Conservation (phyloP, 1,139 yeast genomes). For the Zhuliangozyma blackwelliae region DNA sequence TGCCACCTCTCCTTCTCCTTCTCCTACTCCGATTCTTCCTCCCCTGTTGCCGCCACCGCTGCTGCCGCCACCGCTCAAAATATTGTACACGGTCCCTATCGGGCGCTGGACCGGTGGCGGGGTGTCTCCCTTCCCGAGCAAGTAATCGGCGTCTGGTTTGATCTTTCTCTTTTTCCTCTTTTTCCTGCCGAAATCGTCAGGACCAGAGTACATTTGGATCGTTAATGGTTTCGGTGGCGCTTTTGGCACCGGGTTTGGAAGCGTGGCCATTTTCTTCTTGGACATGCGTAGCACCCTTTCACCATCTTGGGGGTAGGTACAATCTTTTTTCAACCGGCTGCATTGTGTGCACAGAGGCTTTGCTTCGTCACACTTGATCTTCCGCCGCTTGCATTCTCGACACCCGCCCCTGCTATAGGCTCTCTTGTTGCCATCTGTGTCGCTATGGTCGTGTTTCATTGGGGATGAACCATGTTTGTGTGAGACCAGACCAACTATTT, state of each 20-base stretch:
- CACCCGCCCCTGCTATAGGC: constrained; percentile 27
- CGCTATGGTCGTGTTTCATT: no score
- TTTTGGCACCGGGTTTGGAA: background rate
- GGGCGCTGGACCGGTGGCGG: no score
- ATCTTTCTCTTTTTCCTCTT: constrained; percentile 5
- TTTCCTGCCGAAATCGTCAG: constrained; percentile 6
- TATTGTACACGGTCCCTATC: no score
- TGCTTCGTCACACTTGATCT: constrained; percentile 46
- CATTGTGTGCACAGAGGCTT: constrained; percentile 46
- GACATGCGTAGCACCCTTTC: constrained; percentile 17
- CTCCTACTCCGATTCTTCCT: no score
- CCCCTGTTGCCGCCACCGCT: no score
- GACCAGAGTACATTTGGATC: constrained; percentile 13
- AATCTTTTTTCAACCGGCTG: constrained; percentile 18
- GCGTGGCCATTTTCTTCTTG: constrained; percentile 5
- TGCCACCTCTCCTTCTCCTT: no score
- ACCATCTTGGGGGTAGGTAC: constrained; percentile 21
- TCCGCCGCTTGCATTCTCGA: constrained; percentile 27
- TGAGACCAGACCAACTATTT: no score
- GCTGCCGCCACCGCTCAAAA: no score
- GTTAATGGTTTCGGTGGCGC: constrained; percentile 9
- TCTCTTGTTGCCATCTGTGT: constrained; percentile 6
- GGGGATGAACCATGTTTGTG: no score
- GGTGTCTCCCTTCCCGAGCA: no score
- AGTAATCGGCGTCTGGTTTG: no score